Evolutionary conservation across 495 filamentous ascomycete species (phyloP), one percentile per base, ranked within the genome.

Genomic region (Neurospora sp.): DNA sequence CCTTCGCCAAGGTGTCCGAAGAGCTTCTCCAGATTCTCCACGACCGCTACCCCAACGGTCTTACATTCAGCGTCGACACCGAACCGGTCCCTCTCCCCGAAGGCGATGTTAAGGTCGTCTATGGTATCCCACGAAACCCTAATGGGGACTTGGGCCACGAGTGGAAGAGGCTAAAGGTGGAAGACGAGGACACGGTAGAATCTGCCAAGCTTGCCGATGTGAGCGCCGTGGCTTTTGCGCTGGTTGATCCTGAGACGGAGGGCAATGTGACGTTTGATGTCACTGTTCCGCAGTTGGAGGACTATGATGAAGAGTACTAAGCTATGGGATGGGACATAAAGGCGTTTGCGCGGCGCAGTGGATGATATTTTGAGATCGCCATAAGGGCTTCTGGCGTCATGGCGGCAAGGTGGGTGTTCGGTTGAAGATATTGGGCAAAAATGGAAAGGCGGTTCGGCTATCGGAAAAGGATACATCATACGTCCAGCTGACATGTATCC

Each of bases 211-310:
- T 88, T 39, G 81, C 80, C 48, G 88, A 93, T 74, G 89, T 89
- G 19, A 82, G 84, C n/a, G 76, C 86, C 4, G 77, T 94, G 43
- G 92, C 93, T n/a, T 95, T 94, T 82, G 87, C 87, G 48, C 90
- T 93, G 70, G 81, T 79, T 48, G 77, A 82, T 5, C 78, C 83
- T 59, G 83, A 82, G 17, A 81, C 86, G 15, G 75, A 82, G n/a
- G 85, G 83, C n/a, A 83, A 88, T 31, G 83, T 85, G 28, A 82
- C 86, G 59, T 93, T 92, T 85, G 84, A 90, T 76, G 92, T 94
- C 11, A 79, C 90, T 38, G 73, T 92, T 24, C 90, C 92, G 31
- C 84, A 73, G 19, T 84, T 88, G 70, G 90, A 93, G 3, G 75
- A 78, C 13, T 76, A 78, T 13, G 76, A 80, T 28, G 74, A 74